phyloP scores from a whole-genome alignment of 257 asterid species.

The Solanum sitiens region DNA sequence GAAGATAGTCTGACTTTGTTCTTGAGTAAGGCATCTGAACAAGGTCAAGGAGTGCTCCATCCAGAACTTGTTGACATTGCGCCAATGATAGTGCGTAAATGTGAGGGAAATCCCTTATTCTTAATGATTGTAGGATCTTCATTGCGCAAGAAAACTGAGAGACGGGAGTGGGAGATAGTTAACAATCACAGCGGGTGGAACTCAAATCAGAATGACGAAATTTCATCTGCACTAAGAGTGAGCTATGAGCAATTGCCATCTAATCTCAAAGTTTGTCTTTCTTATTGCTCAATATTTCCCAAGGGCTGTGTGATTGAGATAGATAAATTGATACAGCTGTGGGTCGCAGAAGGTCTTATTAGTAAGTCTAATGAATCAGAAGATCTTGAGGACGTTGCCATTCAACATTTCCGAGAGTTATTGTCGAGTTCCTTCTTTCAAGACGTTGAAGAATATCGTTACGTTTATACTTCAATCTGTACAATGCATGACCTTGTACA shows the following conservation, averaged over 20 bases:
- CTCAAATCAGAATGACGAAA: background rate
- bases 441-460: background rate
- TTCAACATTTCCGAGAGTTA: background rate
- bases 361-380: background rate
- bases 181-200: background rate
- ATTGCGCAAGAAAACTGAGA: background rate
- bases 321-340: background rate
- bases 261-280: background rate
- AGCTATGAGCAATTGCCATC: background rate
- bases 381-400: background rate
- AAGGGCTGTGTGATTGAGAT: background rate
- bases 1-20: constrained; percentile 3
- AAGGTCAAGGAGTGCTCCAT: background rate
- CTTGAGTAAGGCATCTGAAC: background rate
- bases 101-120: background rate
- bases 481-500: background rate
- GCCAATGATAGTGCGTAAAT: background rate
- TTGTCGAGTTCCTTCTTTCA: background rate
- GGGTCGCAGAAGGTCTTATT: background rate
- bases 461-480: background rate
- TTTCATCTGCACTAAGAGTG: background rate
- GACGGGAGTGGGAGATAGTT: background rate
- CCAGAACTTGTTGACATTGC: background rate
- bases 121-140: background rate
- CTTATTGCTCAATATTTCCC: background rate